Conservation (phyloP, 495 filamentous ascomycete species). For the Podospora pseudoanserina region DNA sequence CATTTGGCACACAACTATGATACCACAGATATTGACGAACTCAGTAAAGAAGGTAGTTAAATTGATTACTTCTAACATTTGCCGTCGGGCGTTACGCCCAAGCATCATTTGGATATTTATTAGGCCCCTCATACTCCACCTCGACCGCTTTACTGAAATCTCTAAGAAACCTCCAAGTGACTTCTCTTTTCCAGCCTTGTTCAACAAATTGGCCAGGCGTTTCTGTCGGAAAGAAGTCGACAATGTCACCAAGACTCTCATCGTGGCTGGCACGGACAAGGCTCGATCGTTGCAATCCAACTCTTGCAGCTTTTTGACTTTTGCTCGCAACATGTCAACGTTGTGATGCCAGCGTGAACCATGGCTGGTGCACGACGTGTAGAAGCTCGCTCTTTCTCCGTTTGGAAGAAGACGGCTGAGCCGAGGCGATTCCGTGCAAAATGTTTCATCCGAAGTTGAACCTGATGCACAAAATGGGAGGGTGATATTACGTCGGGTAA, state of each 20-base stretch:
- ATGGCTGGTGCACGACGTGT: conserved; percentile 13
- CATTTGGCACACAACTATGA: neutral
- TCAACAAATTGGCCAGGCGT: conserved; percentile 48
- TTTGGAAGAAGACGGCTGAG: neutral
- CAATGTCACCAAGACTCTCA: conserved; percentile 39
- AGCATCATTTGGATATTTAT: neutral
- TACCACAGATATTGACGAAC: neutral
- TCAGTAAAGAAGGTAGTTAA: neutral
- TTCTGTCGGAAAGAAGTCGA: conserved; percentile 49
- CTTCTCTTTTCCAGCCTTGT: conserved; percentile 49
- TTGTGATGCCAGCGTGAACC: conserved; percentile 25
- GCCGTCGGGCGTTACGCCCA: neutral
- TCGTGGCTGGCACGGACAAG: conserved; percentile 56
- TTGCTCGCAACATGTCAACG: conserved; percentile 29
- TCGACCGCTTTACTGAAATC: conserved; percentile 48
- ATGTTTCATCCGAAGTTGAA: conserved; percentile 10
- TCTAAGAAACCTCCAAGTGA: conserved; percentile 53
- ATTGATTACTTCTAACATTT: neutral
- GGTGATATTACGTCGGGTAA: conserved; percentile 45
- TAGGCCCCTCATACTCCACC: conserved; percentile 20
- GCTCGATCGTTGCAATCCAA: conserved; percentile 51
- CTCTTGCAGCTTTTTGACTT: conserved; percentile 44
- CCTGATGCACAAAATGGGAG: conserved; percentile 31
- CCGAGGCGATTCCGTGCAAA: conserved; percentile 34
- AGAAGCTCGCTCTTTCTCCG: conserved; percentile 34